Percentiles rank a stretch among this genome's conserved stretches.
phyloP scores from a whole-genome alignment of 805 yeast species.

The Saccharomycopsis capsularis region DNA sequence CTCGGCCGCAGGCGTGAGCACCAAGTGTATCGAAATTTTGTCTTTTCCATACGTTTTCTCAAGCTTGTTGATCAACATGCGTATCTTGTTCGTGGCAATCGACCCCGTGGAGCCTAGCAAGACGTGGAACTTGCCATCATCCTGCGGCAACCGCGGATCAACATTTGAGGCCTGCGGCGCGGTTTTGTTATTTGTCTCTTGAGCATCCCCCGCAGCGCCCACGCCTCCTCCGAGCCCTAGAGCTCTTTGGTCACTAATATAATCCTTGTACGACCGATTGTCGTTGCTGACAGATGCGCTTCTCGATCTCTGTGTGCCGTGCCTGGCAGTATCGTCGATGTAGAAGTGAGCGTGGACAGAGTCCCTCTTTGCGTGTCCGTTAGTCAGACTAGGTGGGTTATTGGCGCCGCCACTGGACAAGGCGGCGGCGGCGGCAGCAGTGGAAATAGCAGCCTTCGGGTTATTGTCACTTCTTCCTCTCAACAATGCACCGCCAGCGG shows the following conservation, averaged over 20 bases:
- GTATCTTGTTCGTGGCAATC: slow-evolving; percentile 75
- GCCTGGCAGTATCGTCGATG: slow-evolving; percentile 61
- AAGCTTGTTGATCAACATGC: slow-evolving; percentile 69
- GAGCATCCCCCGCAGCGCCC: not conserved
- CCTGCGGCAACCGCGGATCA: slow-evolving; percentile 64
- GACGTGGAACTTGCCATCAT: slow-evolving; percentile 84
- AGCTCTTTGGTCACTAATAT: slow-evolving; percentile 13
- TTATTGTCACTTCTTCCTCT: not conserved
- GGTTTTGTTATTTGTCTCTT: not conserved
- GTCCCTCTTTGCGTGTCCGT: slow-evolving; percentile 41
- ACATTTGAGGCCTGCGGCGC: slow-evolving; percentile 37
- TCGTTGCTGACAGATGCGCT: slow-evolving; percentile 26
- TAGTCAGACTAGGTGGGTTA: not conserved
- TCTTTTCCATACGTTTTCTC: slow-evolving; percentile 72
- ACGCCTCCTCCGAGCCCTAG: not conserved
- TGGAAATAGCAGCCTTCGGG: not conserved
- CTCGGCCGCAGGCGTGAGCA: slow-evolving; percentile 79
- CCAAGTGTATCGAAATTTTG: slow-evolving; percentile 74
- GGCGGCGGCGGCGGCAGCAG: not conserved
- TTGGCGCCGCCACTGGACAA: not conserved
- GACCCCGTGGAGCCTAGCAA: slow-evolving; percentile 86
- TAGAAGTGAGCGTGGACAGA: slow-evolving; percentile 77
- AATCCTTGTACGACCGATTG: slow-evolving; percentile 4
- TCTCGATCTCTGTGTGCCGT: slow-evolving; percentile 32
- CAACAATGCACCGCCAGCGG: not conserved